phyloP scores from a whole-genome alignment of 345 rosid species.

The Aethionema arabicum region DNA sequence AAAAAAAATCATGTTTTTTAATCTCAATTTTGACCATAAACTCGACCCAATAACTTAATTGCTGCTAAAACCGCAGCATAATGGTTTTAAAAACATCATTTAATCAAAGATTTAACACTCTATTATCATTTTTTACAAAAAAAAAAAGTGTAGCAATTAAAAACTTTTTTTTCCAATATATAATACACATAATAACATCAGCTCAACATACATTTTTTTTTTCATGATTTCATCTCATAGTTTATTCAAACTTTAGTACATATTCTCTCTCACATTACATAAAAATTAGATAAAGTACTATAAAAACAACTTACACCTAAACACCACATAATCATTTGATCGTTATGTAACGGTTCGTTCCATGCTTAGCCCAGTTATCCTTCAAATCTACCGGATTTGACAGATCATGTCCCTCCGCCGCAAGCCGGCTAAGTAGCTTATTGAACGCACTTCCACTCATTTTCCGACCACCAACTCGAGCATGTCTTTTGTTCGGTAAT shows the following conservation, averaged over 20 bases:
- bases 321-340: slow-evolving; percentile 41
- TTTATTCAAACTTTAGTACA: slow-evolving; percentile 31
- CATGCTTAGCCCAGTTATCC: slow-evolving; percentile 83
- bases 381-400: slow-evolving; percentile 69
- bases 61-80: no score
- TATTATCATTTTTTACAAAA: neutral
- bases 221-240: neutral
- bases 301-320: slow-evolving; percentile 24
- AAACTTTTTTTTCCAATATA: slow-evolving; percentile 5
- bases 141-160: neutral
- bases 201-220: slow-evolving; percentile 24
- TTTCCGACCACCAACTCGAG: slow-evolving; percentile 89
- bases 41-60: no score
- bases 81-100: no score
- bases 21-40: no score
- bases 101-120: no score
- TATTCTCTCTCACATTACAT: neutral
- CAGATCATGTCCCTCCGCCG: slow-evolving; percentile 75
- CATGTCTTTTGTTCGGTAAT: slow-evolving; percentile 85
- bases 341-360: slow-evolving; percentile 58
- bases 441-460: slow-evolving; percentile 98
- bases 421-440: slow-evolving; percentile 92
- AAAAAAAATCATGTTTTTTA: no score
- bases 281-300: slow-evolving; percentile 9
- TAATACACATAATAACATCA: slow-evolving; percentile 25